These are phyloP conservation scores for Boletus reticulatus DNA, from an alignment of 768 basidiomycete species.

Conservation along the genomic window DNA sequence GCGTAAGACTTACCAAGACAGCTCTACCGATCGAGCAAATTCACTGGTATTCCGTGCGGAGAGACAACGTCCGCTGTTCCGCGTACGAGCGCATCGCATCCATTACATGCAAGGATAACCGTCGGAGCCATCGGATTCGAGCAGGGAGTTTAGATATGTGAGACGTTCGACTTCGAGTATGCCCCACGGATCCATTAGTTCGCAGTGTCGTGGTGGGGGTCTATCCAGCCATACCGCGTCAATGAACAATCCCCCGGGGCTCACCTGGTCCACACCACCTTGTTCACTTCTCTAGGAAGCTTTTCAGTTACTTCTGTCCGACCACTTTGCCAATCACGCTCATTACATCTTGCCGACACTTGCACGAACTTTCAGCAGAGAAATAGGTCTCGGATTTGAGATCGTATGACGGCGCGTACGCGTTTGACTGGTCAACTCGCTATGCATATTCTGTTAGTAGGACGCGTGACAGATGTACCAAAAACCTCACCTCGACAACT, in stretches of 20 bases:
- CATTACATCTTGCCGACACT: slow-evolving; percentile 99
- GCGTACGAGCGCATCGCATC: slow-evolving; percentile 87
- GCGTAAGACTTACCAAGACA: slow-evolving; percentile 7
- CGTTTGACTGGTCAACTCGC: slow-evolving; percentile 96
- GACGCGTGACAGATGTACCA: neutral
- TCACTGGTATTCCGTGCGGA: slow-evolving; percentile 92
- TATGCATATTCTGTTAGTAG: slow-evolving; percentile 30
- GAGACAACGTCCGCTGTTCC: slow-evolving; percentile 90
- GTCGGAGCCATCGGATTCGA: slow-evolving; percentile 98
- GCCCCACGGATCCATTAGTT: slow-evolving; percentile 1
- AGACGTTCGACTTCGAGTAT: slow-evolving; percentile 99
- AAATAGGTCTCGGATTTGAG: no score
- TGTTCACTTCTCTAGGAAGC: slow-evolving; percentile 92
- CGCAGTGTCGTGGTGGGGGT: slow-evolving; percentile 40
- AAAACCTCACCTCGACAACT: slow-evolving; percentile 75
- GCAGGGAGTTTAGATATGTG: slow-evolving; percentile 93
- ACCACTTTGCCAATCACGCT: slow-evolving; percentile 91
- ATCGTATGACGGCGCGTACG: slow-evolving; percentile 89
- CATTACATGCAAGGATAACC: slow-evolving; percentile 94
- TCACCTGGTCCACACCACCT: slow-evolving; percentile 87
- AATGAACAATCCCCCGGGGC: no score
- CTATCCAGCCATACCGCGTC: no score
- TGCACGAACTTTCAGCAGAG: no score
- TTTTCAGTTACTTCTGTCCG: slow-evolving; percentile 98
- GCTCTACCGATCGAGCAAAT: slow-evolving; percentile 84